Evolutionary conservation across 2,329 filamentous ascomycete genomes (phyloP), one percentile per base, ranked within the genome.

Genomic region (Clarireedia homoeocarpa): DNA sequence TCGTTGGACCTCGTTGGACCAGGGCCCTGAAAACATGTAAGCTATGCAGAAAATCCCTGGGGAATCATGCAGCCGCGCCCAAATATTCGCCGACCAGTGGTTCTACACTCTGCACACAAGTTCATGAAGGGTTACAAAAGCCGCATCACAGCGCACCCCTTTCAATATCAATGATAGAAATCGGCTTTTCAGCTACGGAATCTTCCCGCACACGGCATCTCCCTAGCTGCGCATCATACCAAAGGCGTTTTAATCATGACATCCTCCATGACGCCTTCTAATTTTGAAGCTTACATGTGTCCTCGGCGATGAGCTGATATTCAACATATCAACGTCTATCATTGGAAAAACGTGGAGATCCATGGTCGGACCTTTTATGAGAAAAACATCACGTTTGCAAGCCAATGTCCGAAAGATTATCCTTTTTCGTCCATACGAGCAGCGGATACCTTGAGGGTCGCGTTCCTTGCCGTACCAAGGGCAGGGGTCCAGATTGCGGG

Each of bases 391-490:
- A 54, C 45, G 51, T 49, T 49, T 34, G 27, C 34, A 45, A 40
- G 36, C n/a, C 20, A 20, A 53, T 48, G 15, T 1, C 30, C 51
- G 42, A 48, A 27, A 3, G 3, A 3, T 15, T 48, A 48, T 42
- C 51, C 51, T 48, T 39, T 48, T 54, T 6, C 27, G 39, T 45
- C 47, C 44, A 48, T 40, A 54, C 51, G 51, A 54, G 51, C 51
- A 48, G 51, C 44, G 48, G 34, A 38, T 40, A 40, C 51, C 44
- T 45, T 15, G 51, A 27, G 23, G 14, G 26, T 44, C 10, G 48
- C 48, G 7, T 48, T 54, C 10, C 45, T 14, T 40, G 30, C 51
- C 51, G 51, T 27, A 34, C 30, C 44, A 49, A 24, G 51, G 51
- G 17, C 39, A 40, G 17, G 34, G n/a, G 17, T 12, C 23, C 44